Percentiles rank a stretch among this genome's conserved stretches.
These are phyloP conservation scores for Azolla pinnata DNA, from an alignment of 75 land plant genomes.

Conservation along the genomic window DNA sequence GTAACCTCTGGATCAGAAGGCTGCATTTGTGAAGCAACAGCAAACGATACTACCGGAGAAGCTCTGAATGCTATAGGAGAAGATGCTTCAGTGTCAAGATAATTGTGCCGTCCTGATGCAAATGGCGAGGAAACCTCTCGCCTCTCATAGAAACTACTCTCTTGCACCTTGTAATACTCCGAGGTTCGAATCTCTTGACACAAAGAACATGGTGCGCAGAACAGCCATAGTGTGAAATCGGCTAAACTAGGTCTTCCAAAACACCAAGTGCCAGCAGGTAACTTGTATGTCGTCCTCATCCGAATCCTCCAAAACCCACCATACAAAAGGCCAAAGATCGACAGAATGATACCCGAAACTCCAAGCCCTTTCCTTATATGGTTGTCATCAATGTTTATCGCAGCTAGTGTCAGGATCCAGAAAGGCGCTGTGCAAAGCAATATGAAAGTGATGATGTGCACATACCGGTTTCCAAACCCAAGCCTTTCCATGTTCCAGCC, in stretches of 20 bases:
- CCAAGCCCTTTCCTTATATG: conserved; percentile 35
- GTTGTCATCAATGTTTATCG: conserved; percentile 55
- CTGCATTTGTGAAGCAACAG: too few relatives aligned
- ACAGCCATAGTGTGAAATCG: conserved; percentile 78
- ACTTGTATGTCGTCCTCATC: conserved; percentile 63
- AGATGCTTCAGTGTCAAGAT: neutral
- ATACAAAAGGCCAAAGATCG: conserved; percentile 65
- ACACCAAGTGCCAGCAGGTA: conserved; percentile 47
- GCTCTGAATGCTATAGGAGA: neutral
- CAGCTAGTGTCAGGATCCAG: conserved; percentile 65
- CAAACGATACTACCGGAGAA: too few relatives aligned
- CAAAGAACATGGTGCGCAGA: conserved; percentile 70
- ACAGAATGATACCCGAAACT: conserved; percentile 51
- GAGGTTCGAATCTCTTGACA: conserved; percentile 91
- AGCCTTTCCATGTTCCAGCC: conserved; percentile 97
- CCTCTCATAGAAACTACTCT: conserved; percentile 34
- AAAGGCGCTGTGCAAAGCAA: conserved; percentile 71
- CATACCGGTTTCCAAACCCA: conserved; percentile 91
- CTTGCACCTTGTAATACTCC: conserved; percentile 46
- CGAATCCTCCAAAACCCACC: conserved; percentile 90
- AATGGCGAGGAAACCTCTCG: neutral
- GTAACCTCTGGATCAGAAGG: too few relatives aligned
- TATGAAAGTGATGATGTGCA: conserved; percentile 79
- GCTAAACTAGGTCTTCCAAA: conserved; percentile 47
- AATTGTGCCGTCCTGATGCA: neutral